A percentile compares a stretch with the other conserved stretches of the same genome.
Conservation (phyloP, 768 basidiomycete genomes). For the Termitomyces sp. region DNA sequence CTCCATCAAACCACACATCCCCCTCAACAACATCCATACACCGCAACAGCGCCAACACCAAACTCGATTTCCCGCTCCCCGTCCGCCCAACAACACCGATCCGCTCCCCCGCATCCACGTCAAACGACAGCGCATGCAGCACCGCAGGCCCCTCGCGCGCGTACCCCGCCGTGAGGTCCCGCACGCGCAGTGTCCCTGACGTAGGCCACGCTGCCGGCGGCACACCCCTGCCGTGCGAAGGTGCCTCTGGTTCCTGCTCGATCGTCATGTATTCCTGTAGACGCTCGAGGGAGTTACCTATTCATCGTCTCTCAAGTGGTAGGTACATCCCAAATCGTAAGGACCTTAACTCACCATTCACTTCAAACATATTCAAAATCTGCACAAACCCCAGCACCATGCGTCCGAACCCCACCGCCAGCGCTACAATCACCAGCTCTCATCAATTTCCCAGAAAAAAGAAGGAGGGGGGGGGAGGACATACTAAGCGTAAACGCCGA, state of each 20-base stretch:
- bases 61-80: conserved; percentile 36
- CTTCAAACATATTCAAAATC: conserved; percentile 36
- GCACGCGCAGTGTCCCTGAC: conserved; percentile 2
- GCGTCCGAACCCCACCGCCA: conserved; percentile 43
- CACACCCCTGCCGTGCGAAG: conserved; percentile 17
- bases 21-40: conserved; percentile 53
- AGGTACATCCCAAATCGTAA: too few species aligned
- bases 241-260: conserved; percentile 45
- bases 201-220: conserved; percentile 66
- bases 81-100: conserved; percentile 37
- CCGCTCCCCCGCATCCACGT: conserved; percentile 46
- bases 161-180: conserved; percentile 38
- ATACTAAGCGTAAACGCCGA: conserved; percentile 13
- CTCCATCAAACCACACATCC: conserved; percentile 48
- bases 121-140: conserved; percentile 38
- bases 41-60: conserved; percentile 47
- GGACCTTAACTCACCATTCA: conserved; percentile 28
- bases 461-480: not conserved
- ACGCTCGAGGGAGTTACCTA: conserved; percentile 47
- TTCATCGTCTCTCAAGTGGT: too few species aligned
- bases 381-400: conserved; percentile 45
- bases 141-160: conserved; percentile 26
- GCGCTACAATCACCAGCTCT: too few species aligned
- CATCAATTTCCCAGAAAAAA: not conserved
- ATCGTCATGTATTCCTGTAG: conserved; percentile 57